These are phyloP conservation scores for Pyrrhoderma lamaoense DNA, from an alignment of 1,284 basidiomycete genomes.

Conservation along the genomic window DNA sequence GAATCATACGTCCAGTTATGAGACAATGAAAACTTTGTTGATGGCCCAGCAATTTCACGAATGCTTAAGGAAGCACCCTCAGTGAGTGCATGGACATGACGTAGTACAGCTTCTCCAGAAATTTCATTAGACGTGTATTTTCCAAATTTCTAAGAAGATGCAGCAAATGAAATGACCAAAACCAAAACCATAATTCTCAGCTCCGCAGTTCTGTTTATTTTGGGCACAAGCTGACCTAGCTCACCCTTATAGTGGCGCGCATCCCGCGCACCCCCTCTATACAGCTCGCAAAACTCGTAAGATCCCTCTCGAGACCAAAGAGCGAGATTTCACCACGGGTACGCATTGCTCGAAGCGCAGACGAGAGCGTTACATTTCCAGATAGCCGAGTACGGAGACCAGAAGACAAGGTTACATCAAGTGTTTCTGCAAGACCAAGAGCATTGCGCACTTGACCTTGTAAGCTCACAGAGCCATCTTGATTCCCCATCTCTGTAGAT, in stretches of 20 bases:
- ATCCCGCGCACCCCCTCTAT: conserved; percentile 61
- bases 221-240: conserved; percentile 32
- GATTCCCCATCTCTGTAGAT: conserved; percentile 90
- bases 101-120: conserved; percentile 72
- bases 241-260: conserved; percentile 59
- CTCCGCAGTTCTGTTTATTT: conserved; percentile 18
- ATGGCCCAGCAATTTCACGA: conserved; percentile 72
- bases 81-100: conserved; percentile 65
- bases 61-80: conserved; percentile 81
- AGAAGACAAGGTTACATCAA: conserved; percentile 78
- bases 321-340: conserved; percentile 55
- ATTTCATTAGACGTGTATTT: conserved; percentile 62
- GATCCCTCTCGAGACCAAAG: conserved; percentile 63
- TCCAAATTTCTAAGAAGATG: conserved; percentile 25
- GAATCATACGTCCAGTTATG: conserved; percentile 78
- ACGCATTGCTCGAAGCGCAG: conserved; percentile 52
- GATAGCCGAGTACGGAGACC: conserved; percentile 87
- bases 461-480: conserved; percentile 85
- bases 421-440: conserved; percentile 86
- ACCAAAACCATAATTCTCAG: conserved; percentile 17
- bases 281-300: conserved; percentile 63
- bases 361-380: conserved; percentile 60
- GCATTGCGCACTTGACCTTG: conserved; percentile 80
- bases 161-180: too few species aligned
- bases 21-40: conserved; percentile 78